These are phyloP conservation scores for Carex cristatella DNA, from an alignment of 176 grass and related monocot genomes.

Conservation along the genomic window DNA sequence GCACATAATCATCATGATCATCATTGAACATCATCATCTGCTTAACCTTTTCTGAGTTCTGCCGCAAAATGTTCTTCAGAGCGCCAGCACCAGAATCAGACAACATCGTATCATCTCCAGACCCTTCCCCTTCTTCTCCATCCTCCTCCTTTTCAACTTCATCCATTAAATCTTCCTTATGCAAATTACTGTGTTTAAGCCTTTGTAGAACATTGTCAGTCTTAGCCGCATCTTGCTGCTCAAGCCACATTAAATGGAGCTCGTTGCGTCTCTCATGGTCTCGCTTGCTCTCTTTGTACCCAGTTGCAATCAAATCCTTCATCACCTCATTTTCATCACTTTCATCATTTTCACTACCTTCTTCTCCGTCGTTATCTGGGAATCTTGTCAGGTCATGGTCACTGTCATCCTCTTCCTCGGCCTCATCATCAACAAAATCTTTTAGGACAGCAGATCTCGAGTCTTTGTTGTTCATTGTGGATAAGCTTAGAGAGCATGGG, in stretches of 20 bases:
- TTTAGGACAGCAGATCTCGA: slow-evolving; percentile 38
- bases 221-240: slow-evolving; percentile 68
- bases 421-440: slow-evolving; percentile 87
- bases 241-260: slow-evolving; percentile 92
- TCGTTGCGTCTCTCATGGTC: slow-evolving; percentile 70
- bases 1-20: slow-evolving; percentile 66
- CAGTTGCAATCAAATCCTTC: slow-evolving; percentile 81
- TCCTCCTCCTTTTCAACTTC: slow-evolving; percentile 54
- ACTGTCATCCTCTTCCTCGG: slow-evolving; percentile 99
- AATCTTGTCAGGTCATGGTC: slow-evolving; percentile 83
- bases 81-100: slow-evolving; percentile 29
- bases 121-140: slow-evolving; percentile 36
- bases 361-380: slow-evolving; percentile 54
- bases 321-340: slow-evolving; percentile 71
- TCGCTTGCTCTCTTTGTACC: slow-evolving; percentile 60
- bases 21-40: slow-evolving; percentile 92
- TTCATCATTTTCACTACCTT: slow-evolving; percentile 34
- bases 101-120: slow-evolving; percentile 43
- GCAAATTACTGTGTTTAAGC: slow-evolving; percentile 49
- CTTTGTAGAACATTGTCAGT: slow-evolving; percentile 76
- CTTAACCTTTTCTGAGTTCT: slow-evolving; percentile 78
- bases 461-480: slow-evolving; percentile 26
- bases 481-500: slow-evolving; percentile 29
- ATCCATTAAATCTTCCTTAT: slow-evolving; percentile 44
- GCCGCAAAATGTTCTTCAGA: slow-evolving; percentile 36